These are phyloP conservation scores for Typha latifolia DNA, from an alignment of 176 grass and related monocot genomes.

Conservation along the genomic window DNA sequence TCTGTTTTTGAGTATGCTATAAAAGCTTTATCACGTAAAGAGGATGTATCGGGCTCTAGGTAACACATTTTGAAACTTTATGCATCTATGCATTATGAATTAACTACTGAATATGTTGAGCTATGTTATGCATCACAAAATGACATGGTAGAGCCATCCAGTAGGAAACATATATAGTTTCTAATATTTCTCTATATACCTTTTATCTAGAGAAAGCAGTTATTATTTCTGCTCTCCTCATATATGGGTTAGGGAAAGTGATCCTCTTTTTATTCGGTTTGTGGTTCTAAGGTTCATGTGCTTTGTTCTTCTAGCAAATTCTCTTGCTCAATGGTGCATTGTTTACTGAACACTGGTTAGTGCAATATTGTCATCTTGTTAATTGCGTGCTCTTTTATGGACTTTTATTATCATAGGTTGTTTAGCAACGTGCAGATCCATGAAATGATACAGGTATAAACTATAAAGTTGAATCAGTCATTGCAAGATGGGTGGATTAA, in stretches of 20 bases:
- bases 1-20: conserved; percentile 87
- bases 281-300: background rate
- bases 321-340: background rate
- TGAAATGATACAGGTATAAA: no score
- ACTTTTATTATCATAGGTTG: background rate
- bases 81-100: background rate
- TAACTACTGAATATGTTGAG: no score
- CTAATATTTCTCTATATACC: background rate
- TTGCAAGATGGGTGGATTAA: no score
- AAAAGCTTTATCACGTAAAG: conserved; percentile 69
- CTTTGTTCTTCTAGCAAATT: background rate
- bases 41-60: conserved; percentile 47
- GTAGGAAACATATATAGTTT: background rate
- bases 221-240: background rate
- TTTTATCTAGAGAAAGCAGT: background rate
- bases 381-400: background rate
- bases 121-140: no score
- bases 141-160: background rate
- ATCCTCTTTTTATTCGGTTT: background rate
- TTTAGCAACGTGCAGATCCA: background rate
- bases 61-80: conserved; percentile 21
- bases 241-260: background rate
- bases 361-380: background rate
- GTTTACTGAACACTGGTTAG: background rate
- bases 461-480: no score